These are phyloP conservation scores for Decorospora gaudefroyi DNA, from an alignment of 2,329 filamentous ascomycete genomes.

Conservation along the genomic window DNA sequence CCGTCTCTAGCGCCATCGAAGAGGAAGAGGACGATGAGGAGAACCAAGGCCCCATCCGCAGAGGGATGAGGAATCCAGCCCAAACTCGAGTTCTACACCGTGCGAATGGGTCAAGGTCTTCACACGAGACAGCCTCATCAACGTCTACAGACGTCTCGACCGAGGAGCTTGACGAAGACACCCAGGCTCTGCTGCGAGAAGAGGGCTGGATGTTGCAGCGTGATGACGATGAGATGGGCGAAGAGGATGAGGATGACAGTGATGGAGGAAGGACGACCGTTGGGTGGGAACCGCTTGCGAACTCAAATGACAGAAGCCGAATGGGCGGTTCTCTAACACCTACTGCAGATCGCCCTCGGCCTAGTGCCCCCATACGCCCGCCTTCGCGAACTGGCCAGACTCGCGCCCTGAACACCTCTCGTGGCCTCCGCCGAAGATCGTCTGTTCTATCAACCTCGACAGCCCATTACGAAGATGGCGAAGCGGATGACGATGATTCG, in stretches of 20 bases:
- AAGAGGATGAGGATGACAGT: conserved; percentile 48
- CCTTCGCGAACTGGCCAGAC: conserved; percentile 45
- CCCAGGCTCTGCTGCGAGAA: conserved; percentile 42
- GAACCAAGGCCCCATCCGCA: conserved; percentile 42
- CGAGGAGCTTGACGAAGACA: conserved; percentile 48
- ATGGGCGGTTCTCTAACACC: conserved; percentile 54
- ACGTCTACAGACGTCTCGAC: conserved; percentile 44
- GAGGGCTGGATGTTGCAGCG: conserved; percentile 48
- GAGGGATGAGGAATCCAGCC: conserved; percentile 39
- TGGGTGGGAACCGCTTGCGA: conserved; percentile 53
- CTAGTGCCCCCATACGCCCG: conserved; percentile 48
- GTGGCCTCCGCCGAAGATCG: conserved; percentile 47
- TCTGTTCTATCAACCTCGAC: conserved; percentile 44
- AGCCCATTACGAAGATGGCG: conserved; percentile 49
- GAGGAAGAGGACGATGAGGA: conserved; percentile 48
- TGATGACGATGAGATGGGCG: conserved; percentile 48
- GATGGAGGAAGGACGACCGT: conserved; percentile 52
- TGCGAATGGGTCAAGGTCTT: conserved; percentile 42
- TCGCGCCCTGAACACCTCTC: conserved; percentile 42
- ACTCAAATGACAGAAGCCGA: conserved; percentile 52
- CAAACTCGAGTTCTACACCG: conserved; percentile 39
- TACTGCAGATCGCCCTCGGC: conserved; percentile 53
- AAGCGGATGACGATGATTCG: conserved; percentile 51
- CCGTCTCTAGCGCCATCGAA: conserved; percentile 41
- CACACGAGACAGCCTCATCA: conserved; percentile 39